Percentiles rank a stretch among this genome's conserved stretches.
Conservation (phyloP, 108 stramenopile species). For the Cylindrotheca fusiformis region DNA sequence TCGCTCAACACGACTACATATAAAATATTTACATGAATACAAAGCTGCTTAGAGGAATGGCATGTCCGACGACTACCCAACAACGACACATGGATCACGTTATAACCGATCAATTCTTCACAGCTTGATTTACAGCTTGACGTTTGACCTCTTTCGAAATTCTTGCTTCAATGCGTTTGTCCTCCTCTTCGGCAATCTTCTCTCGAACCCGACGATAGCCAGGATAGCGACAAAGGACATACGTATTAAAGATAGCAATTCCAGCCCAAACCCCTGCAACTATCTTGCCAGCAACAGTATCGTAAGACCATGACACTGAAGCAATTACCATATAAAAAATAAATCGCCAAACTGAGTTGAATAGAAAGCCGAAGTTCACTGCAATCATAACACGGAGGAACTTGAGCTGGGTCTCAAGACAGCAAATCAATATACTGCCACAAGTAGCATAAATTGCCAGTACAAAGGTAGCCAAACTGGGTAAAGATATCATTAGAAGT, state of each 20-base stretch:
- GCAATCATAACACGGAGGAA: slow-evolving; percentile 83
- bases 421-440: slow-evolving; percentile 79
- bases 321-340: slow-evolving; percentile 76
- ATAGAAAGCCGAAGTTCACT: slow-evolving; percentile 85
- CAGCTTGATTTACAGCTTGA: slow-evolving; percentile 59
- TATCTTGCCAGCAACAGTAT: slow-evolving; percentile 51
- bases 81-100: too few relatives aligned
- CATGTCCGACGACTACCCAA: too few relatives aligned
- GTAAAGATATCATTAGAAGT: slow-evolving; percentile 45
- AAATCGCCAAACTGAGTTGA: slow-evolving; percentile 67
- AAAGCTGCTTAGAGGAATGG: too few relatives aligned
- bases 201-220: slow-evolving; percentile 78
- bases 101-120: too few relatives aligned
- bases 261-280: slow-evolving; percentile 38
- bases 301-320: slow-evolving; percentile 63
- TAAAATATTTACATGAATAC: too few relatives aligned
- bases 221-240: slow-evolving; percentile 77
- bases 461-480: slow-evolving; percentile 56
- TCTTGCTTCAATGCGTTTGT: slow-evolving; percentile 81
- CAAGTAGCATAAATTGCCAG: slow-evolving; percentile 73
- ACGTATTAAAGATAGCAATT: slow-evolving; percentile 75
- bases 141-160: slow-evolving; percentile 78
- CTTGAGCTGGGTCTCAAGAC: slow-evolving; percentile 86
- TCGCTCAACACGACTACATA: too few relatives aligned
- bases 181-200: slow-evolving; percentile 84